These are phyloP conservation scores for Lyophyllum shimeji DNA, from an alignment of 768 basidiomycete genomes.

Conservation along the genomic window DNA sequence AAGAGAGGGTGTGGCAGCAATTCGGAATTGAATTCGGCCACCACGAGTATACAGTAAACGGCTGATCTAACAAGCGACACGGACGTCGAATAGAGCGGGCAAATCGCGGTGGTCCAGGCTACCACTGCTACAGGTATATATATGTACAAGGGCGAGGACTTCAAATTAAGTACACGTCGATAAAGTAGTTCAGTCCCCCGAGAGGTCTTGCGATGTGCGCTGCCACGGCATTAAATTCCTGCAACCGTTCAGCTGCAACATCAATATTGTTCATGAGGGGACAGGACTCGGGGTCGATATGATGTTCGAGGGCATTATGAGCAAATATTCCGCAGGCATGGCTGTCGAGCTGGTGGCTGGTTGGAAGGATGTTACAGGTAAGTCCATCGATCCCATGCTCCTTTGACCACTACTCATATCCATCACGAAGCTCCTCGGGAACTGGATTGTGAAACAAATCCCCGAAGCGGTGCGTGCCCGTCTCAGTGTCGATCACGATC, in stretches of 20 bases:
- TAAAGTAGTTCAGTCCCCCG: too few species aligned
- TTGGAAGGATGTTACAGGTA: slow-evolving; percentile 2
- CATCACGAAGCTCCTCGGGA: background rate
- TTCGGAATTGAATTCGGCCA: too few species aligned
- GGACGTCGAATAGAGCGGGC: too few species aligned
- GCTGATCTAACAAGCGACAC: too few species aligned
- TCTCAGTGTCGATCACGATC: background rate
- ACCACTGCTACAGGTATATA: too few species aligned
- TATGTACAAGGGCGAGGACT: too few species aligned
- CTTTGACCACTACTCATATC: background rate
- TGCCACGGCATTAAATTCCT: slow-evolving; percentile 8
- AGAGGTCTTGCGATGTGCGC: too few species aligned
- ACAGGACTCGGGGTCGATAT: slow-evolving; percentile 4
- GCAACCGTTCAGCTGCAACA: slow-evolving; percentile 8
- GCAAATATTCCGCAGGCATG: slow-evolving; percentile 20
- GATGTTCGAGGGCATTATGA: slow-evolving; percentile 16
- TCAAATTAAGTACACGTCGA: too few species aligned
- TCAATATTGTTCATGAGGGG: slow-evolving; percentile 1
- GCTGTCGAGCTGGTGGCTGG: slow-evolving; percentile 14
- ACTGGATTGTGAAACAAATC: background rate
- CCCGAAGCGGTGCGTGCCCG: background rate
- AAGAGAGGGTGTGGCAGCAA: too few species aligned
- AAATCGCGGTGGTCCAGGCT: too few species aligned
- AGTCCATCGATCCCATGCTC: background rate
- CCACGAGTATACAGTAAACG: too few species aligned